Percentiles rank a stretch among this genome's conserved stretches.
Evolutionary conservation across 495 filamentous ascomycete genomes (phyloP).

Genomic region (Pseudotulostoma volvatum): DNA sequence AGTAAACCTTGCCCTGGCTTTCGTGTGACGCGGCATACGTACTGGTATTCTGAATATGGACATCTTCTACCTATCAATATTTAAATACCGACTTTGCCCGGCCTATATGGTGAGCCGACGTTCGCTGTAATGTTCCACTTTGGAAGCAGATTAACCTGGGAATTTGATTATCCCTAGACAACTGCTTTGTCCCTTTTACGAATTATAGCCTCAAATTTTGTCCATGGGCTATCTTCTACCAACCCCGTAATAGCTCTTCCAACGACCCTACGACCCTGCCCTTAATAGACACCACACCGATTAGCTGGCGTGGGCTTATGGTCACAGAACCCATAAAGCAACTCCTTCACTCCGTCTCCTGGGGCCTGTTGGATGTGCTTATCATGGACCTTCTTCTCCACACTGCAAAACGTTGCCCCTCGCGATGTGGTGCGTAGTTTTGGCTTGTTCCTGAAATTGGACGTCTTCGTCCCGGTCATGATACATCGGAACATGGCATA

Average conservation of each 20-base stretch:
- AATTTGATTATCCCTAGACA: too few species aligned
- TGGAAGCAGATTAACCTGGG: too few species aligned
- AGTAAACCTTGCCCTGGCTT: constrained; percentile 79
- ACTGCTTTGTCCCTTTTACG: constrained; percentile 73
- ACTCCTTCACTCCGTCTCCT: constrained; percentile 83
- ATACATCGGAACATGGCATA: constrained; percentile 92
- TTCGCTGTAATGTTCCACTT: too few species aligned
- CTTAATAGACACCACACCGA: constrained; percentile 51
- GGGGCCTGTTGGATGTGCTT: constrained; percentile 69
- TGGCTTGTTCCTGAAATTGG: constrained; percentile 75
- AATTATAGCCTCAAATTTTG: constrained; percentile 94
- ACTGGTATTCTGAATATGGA: constrained; percentile 87
- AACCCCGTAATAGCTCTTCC: constrained; percentile 6
- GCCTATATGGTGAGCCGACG: constrained; percentile 59
- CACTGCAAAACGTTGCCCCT: constrained; percentile 79
- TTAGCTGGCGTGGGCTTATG: constrained; percentile 97
- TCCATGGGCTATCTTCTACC: constrained; percentile 87
- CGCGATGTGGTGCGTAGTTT: constrained; percentile 81
- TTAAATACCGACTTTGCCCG: constrained; percentile 81
- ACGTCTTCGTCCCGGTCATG: constrained; percentile 71
- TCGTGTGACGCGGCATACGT: constrained; percentile 62
- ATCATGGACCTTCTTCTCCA: constrained; percentile 86
- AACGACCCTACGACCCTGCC: constrained; percentile 9
- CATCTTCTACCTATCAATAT: constrained; percentile 89
- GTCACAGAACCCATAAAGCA: constrained; percentile 95